Base-by-base conservation (phyloP, 805 yeast genomes). In the Suhomyces sp. region DNA sequence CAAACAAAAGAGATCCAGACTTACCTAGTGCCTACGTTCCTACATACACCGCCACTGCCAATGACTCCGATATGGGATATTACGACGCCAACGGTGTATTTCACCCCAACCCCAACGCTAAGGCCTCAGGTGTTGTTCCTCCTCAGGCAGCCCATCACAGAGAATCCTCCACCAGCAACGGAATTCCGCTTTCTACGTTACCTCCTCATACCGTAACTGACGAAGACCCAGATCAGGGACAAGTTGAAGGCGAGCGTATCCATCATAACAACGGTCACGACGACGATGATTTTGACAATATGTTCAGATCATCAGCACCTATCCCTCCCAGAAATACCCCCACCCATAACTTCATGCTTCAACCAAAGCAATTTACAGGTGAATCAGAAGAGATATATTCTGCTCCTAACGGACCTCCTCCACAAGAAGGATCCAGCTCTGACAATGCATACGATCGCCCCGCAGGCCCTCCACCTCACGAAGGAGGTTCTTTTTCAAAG, bases 1-100 rank as follows among this genome's bases (percentile, higher is more conserved):
- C 72, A 0, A 42, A 42, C 16, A 54, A 53, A 25, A 60, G 67
- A 8, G 74, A 72, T 28, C 72, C 73, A 2, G 68, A 60, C 22
- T 43, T 53, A 37, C 65, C 63, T 10, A 51, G 54, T 26, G 51
- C 60, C 6, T 77, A 68, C 46, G 85, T 83, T 1, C 93, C 93
- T 0, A 70, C 81, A 3, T 84, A 84, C 44, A 75, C 88, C 0
- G 83, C 65, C 8, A 60, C 67, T n/a, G 79, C 88, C 0, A 80
- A 79, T 42, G 85, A 80, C 18, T 68, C 74, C 31, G 95, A 88
- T 54, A 76, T 83, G 53, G 96, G 95, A 0, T 82, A 74, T 54
- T 86, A 83, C 49, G 93, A 85, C 54, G 63, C 61, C 25, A 56
- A 68, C 21, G 96, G 88, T 8, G 50, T 49, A 20, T 63, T 60